Evolutionary conservation across 2,329 filamentous ascomycete genomes (phyloP).

Genomic region (Aspergillus clavatus): DNA sequence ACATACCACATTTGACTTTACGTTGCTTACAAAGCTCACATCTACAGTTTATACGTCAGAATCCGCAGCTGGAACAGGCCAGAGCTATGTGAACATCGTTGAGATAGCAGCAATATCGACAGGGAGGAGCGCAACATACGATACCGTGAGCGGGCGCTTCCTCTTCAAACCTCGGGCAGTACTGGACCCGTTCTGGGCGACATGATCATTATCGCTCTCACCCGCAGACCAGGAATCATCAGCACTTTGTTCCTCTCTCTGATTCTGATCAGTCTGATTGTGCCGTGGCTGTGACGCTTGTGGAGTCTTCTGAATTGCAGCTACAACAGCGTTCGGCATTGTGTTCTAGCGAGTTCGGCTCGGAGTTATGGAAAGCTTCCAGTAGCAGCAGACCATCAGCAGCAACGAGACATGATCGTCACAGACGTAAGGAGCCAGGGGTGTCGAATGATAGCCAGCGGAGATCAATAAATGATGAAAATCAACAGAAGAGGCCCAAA

Average conservation of each 20-base stretch:
- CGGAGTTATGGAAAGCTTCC: conserved; percentile 16
- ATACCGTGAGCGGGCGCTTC: conserved; percentile 36
- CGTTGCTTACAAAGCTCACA: conserved; percentile 44
- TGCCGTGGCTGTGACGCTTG: conserved; percentile 15
- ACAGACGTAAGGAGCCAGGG: too few species aligned
- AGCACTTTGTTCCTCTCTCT: conserved; percentile 30
- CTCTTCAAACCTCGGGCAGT: conserved; percentile 29
- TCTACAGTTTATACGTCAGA: conserved; percentile 16
- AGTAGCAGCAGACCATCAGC: background rate
- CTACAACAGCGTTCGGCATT: conserved; percentile 30
- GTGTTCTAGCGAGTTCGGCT: conserved; percentile 28
- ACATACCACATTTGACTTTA: conserved; percentile 45
- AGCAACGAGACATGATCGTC: conserved; percentile 4
- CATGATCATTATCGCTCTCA: conserved; percentile 32
- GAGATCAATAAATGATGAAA: background rate
- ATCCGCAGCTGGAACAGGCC: background rate
- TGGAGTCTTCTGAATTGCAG: conserved; percentile 19
- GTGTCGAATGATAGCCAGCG: too few species aligned
- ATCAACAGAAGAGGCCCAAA: background rate
- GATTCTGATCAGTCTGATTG: conserved; percentile 19
- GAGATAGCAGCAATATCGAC: background rate
- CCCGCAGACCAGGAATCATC: conserved; percentile 33
- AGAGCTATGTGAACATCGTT: background rate
- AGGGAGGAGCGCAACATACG: conserved; percentile 24
- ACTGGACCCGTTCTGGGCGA: conserved; percentile 25